Percentiles rank a stretch among this genome's conserved stretches.
These are phyloP conservation scores for Porpolomopsis calyptriformis DNA, from an alignment of 768 basidiomycete genomes.

Conservation along the genomic window DNA sequence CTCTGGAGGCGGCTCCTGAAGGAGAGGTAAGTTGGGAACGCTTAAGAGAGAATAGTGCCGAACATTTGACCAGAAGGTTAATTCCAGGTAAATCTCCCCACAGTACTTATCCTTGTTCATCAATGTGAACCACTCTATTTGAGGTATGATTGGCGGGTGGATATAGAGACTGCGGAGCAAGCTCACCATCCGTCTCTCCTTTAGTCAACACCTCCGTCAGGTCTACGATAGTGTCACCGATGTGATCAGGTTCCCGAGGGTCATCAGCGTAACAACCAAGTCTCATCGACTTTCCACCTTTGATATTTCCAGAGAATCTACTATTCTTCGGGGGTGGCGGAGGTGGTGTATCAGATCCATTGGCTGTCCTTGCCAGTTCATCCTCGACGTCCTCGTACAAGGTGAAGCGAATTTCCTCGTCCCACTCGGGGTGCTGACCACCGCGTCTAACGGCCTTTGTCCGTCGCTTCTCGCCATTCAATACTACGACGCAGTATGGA, in stretches of 20 bases:
- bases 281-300: constrained; percentile 66
- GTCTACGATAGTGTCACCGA: constrained; percentile 85
- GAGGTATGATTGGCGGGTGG: neutral
- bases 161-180: neutral
- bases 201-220: constrained; percentile 84
- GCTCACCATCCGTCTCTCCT: constrained; percentile 92
- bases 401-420: constrained; percentile 92
- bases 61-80: constrained; percentile 96
- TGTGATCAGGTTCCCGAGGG: constrained; percentile 86
- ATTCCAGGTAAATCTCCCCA: constrained; percentile 91
- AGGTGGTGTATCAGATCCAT: constrained; percentile 43
- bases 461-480: constrained; percentile 75
- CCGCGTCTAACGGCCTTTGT: constrained; percentile 94
- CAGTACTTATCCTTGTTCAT: constrained; percentile 86
- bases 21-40: constrained; percentile 1
- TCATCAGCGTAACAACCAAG: constrained; percentile 93
- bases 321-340: constrained; percentile 57
- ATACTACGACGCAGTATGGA: constrained; percentile 76
- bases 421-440: constrained; percentile 98
- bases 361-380: constrained; percentile 33
- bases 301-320: constrained; percentile 39
- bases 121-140: constrained; percentile 86
- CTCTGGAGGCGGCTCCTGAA: constrained; percentile 67
- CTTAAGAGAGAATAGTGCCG: constrained; percentile 19
- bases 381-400: constrained; percentile 67